A percentile compares a stretch with the other conserved stretches of the same genome.
phyloP scores from a whole-genome alignment of 805 yeast species.

The Grigorovia humatica region DNA sequence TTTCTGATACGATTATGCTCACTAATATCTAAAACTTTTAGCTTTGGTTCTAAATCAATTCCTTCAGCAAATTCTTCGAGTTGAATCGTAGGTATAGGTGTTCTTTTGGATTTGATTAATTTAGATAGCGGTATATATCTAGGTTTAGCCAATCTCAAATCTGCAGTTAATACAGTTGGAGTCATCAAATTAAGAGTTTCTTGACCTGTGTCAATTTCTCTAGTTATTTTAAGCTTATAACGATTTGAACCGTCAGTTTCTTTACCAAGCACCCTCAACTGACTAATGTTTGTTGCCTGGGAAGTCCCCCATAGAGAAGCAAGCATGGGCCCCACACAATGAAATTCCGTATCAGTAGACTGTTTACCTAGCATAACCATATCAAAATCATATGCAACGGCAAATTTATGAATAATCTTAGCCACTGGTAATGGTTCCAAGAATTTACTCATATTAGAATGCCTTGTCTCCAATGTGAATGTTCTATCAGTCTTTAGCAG shows the following conservation, averaged over 20 bases:
- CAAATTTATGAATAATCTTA: conserved; percentile 65
- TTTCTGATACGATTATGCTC: conserved; percentile 80
- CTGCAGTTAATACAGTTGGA: conserved; percentile 86
- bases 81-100: conserved; percentile 56
- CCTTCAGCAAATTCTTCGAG: conserved; percentile 52
- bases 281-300: conserved; percentile 90
- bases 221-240: conserved; percentile 52
- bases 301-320: conserved; percentile 94
- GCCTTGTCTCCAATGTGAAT: conserved; percentile 30
- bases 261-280: conserved; percentile 33
- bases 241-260: conserved; percentile 47
- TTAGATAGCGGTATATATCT: conserved; percentile 93
- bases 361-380: conserved; percentile 89
- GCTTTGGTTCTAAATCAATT: conserved; percentile 43
- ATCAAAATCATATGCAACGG: conserved; percentile 60
- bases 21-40: conserved; percentile 60
- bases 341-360: conserved; percentile 90
- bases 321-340: conserved; percentile 93
- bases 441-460: not conserved
- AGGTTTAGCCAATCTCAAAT: conserved; percentile 87
- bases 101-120: conserved; percentile 97
- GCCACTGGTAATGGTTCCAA: conserved; percentile 82
- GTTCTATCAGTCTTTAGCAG: conserved; percentile 66
- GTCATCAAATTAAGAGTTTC: conserved; percentile 67
- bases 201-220: conserved; percentile 94